These are phyloP conservation scores for Melocanna baccifera DNA, from an alignment of 176 grass and related monocot species.

Conservation along the genomic window DNA sequence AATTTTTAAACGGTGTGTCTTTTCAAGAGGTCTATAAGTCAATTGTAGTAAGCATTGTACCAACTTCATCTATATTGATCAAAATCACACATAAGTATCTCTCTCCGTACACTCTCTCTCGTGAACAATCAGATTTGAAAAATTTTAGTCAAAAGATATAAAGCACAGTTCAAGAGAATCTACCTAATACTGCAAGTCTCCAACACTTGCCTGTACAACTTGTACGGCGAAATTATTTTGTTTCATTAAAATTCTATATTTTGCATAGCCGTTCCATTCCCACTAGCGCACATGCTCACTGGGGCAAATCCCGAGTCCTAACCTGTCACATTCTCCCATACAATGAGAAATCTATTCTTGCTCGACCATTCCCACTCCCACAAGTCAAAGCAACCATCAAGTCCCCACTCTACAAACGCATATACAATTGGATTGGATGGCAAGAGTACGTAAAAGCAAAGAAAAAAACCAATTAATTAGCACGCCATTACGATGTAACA, in stretches of 20 bases:
- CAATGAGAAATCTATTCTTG: background rate
- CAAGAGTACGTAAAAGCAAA: background rate
- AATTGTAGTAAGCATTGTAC: no score
- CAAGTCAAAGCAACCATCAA: background rate
- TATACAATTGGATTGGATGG: background rate
- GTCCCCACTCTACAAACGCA: background rate
- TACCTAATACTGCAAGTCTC: no score
- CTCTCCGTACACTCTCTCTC: no score
- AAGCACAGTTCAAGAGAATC: no score
- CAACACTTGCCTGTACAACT: background rate
- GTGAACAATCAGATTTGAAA: no score
- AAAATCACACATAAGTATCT: no score
- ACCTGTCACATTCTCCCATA: background rate
- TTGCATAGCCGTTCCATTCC: background rate
- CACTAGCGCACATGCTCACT: background rate
- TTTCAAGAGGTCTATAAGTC: no score
- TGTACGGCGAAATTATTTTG: background rate
- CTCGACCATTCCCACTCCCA: background rate
- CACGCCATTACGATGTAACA: background rate
- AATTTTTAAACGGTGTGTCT: no score
- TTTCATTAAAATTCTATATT: background rate
- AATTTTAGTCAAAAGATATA: no score
- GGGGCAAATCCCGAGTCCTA: background rate
- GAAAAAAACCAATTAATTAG: background rate
- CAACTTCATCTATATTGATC: no score